Evolutionary conservation across 306 rosid species (phyloP), one percentile per base, ranked within the genome.

Genomic region (Medicago arabica): DNA sequence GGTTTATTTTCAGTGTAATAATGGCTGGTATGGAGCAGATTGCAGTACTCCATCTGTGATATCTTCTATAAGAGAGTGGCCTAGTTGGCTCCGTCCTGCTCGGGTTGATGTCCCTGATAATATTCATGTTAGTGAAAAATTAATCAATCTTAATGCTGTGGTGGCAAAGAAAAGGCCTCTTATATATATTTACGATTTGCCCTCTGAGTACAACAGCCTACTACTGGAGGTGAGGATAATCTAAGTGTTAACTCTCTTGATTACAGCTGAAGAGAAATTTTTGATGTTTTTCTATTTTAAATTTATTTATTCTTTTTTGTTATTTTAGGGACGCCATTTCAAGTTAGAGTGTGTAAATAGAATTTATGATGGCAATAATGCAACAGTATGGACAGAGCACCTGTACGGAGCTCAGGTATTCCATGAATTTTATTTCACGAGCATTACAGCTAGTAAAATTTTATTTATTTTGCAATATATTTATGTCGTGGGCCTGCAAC

Each of bases 1-100:
- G 19, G 55, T 75, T 40, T 75, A 61, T 66, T 81, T 87, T 71
- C 97, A 95, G 99, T 95, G 99, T 85, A 61, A 81, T 58, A 89
- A 78, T 83, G 97, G 97, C 57, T 92, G 99, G 99, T 92, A 90
- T 72, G 99, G 99, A 88, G 85, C 83, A 72, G 99, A 95, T 86
- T 95, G 99, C 86, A 95, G 97, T 81, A 82, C 78, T 75, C 99
- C 99, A 39, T 92, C 99, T 21, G 90, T 84, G 39, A 53, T 64
- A 51, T 87, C 90, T 14, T 89, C 97, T 28, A 72, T 90, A 77
- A 78, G 73, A 75, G 97, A 90, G 60, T 95, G 99, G 99, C 99
- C 99, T 53, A 79, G 71, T 69, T 92, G 97, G 99, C 96, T 92
- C 75, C 94, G 84, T 74, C 99, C 99, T 40, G 97, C 99, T 74